phyloP scores from a whole-genome alignment of 352 stramenopile genomes.

The Phytophthora pistaciae region DNA sequence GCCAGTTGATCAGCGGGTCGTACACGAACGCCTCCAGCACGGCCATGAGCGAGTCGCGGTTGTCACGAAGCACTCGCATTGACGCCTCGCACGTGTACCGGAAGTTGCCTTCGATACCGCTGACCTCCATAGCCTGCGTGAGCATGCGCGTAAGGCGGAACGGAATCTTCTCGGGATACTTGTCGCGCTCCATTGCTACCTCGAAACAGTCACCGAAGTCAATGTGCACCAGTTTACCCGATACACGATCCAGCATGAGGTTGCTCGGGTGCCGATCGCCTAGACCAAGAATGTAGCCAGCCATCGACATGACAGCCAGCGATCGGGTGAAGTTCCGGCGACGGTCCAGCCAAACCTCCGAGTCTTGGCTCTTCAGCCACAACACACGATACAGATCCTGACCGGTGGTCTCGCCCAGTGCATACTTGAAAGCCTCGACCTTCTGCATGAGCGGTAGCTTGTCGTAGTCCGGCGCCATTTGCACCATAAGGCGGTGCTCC shows the following conservation, averaged over 20 bases:
- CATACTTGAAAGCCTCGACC: conserved; percentile 98
- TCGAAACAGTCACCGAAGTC: conserved; percentile 99
- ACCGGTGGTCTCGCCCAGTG: conserved; percentile 93
- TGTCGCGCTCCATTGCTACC: conserved; percentile 99
- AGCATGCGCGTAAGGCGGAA: conserved; percentile 99
- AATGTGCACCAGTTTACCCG: conserved; percentile 99
- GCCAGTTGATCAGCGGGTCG: conserved; percentile 99
- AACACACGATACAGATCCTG: conserved; percentile 99
- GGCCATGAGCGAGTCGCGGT: conserved; percentile 98
- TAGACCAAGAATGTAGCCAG: conserved; percentile 99
- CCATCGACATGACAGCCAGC: conserved; percentile 99
- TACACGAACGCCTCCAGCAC: conserved; percentile 99
- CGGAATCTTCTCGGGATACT: conserved; percentile 99
- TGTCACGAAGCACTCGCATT: conserved; percentile 99
- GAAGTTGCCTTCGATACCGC: conserved; percentile 99
- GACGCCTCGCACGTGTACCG: conserved; percentile 98
- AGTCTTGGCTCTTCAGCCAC: conserved; percentile 99
- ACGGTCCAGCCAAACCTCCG: conserved; percentile 99
- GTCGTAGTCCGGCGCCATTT: conserved; percentile 98
- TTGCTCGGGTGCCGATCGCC: conserved; percentile 99
- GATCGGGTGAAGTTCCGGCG: conserved; percentile 98
- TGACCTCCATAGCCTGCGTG: conserved; percentile 99
- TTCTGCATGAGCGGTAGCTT: conserved; percentile 99
- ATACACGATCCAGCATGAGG: conserved; percentile 99
- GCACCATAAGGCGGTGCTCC: conserved; percentile 97